Evolutionary conservation across 352 stramenopile genomes (phyloP), one percentile per base, ranked within the genome.

Genomic region (Phytophthora pseudosyringae): DNA sequence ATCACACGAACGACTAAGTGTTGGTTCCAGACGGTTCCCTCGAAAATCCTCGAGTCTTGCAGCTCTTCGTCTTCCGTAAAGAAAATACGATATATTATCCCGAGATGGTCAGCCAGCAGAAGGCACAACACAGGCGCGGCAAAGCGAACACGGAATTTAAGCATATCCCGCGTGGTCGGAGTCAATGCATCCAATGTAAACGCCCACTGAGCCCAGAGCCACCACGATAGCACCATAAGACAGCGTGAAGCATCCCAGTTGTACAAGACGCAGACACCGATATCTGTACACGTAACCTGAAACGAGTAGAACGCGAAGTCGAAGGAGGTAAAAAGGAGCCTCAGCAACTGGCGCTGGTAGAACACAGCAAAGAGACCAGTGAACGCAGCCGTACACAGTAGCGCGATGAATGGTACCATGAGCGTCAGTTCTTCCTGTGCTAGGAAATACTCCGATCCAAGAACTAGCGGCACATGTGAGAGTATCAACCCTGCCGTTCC

Each of bases 131-230:
- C n/a, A 7, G 43, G n/a, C 11, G 36, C 56, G 12, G 49, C 40
- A 29, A 59, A 61, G n/a, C 18, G 35, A 41, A 57, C 33, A 3
- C 35, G 55, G 7, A 71, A 52, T n/a, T 40, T 40, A 3, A 73
- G 38, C 33, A 44, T 76, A 5, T 47, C 21, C 29, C 65, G 62
- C 49, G 76, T 71, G 15, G 69, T 28, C 0, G 71, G 74, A 16
- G 71, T 69, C 18, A 82, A 63, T 6, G 74, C 74, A 28, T 82
- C 75, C 2, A 84, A 41, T 15, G 58, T 80, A 15, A 76, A 49
- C 2, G 65, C 47, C 64, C 70, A 78, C n/a, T 68, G 60, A 21
- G 74, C 70, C 73, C 63, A 82, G n/a, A 61, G 25, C 66, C 35
- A 73, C 51, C 50, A 65, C 1, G 56, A 69, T 3, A 63, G 15